Conservation (phyloP, 2,329 filamentous ascomycete species). For the Aurifilum marmelostoma region DNA sequence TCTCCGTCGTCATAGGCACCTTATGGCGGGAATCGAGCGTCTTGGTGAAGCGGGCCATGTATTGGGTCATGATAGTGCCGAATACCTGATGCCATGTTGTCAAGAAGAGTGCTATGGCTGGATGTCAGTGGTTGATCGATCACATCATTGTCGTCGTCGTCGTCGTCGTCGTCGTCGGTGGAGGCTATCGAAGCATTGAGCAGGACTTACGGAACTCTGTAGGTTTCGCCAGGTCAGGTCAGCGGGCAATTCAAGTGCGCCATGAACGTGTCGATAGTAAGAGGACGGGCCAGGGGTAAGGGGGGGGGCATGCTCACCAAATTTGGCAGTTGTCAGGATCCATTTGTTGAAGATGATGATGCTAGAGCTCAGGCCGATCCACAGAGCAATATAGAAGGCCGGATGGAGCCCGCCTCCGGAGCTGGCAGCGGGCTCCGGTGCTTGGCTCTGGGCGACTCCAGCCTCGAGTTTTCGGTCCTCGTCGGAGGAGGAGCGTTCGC, state of each 20-base stretch:
- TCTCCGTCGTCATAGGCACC: conserved; percentile 79
- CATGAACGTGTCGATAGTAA: background rate
- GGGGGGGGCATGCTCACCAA: conserved; percentile 57
- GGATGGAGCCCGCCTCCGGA: conserved; percentile 59
- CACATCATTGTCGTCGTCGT: background rate
- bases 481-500: conserved; percentile 29
- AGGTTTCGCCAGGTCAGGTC: conserved; percentile 6
- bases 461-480: conserved; percentile 28
- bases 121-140: conserved; percentile 41
- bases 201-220: conserved; percentile 23
- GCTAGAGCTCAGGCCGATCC: conserved; percentile 85
- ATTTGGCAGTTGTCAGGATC: conserved; percentile 79
- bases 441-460: conserved; percentile 22
- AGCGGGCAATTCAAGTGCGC: conserved; percentile 1
- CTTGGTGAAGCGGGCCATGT: conserved; percentile 82
- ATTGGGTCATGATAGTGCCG: conserved; percentile 85
- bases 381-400: conserved; percentile 76
- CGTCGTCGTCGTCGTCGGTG: background rate
- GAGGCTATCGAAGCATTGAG: background rate
- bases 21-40: conserved; percentile 88
- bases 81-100: conserved; percentile 93
- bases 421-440: conserved; percentile 18
- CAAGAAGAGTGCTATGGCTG: conserved; percentile 67
- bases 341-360: conserved; percentile 98
- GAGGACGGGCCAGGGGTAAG: background rate